Base-by-base conservation (phyloP, 1,139 yeast genomes). In the Saccharomyces hybrid region DNA sequence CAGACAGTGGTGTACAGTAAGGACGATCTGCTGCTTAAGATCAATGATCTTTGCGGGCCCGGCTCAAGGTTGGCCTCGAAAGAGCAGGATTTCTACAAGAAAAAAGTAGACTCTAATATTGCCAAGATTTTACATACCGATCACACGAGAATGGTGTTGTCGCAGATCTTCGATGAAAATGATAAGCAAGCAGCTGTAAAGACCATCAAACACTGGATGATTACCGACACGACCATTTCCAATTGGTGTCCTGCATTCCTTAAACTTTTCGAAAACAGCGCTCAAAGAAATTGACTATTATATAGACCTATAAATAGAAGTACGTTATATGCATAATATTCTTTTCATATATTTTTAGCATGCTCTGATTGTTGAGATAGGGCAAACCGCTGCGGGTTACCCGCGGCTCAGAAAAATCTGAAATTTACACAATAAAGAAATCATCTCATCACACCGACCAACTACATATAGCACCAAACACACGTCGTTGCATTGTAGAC, bases 211-310 rank as follows among this genome's bases (percentile, higher is more conserved):
- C 60, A 63, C n/a, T 70, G 72, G 71, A 65, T 70, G 58, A 54
- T 63, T 8, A 56, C 67, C 5, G 72, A 70, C 53, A 62, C 64
- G 3, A 52, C 67, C 0, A 63, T 67, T 11, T 56, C 64, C n/a
- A 62, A 60, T 42, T 70, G 73, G 73, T 64, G 70, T 49, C 71
- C 72, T 2, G 65, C 72, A 2, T 62, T 70, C 46, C 57, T 68
- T 29, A 70, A 70, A 52, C 58, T 70, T 16, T 59, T 61, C 32
- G 68, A 60, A 47, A 57, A 58, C n/a, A 27, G 14, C 8, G 11
- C 19, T 5, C n/a, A 6, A 19, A 11, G 4, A 8, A 19, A 4
- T 26, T 14, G 24, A 47, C n/a, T 14, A 27, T 24, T 26, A 47
- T 16, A 42, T 28, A 14, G 8, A 28, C 19, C 28, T 26, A 24